Evolutionary conservation across 2,329 filamentous ascomycete species (phyloP), one percentile per base, ranked within the genome.

Genomic region (Calonectria fujianensis): DNA sequence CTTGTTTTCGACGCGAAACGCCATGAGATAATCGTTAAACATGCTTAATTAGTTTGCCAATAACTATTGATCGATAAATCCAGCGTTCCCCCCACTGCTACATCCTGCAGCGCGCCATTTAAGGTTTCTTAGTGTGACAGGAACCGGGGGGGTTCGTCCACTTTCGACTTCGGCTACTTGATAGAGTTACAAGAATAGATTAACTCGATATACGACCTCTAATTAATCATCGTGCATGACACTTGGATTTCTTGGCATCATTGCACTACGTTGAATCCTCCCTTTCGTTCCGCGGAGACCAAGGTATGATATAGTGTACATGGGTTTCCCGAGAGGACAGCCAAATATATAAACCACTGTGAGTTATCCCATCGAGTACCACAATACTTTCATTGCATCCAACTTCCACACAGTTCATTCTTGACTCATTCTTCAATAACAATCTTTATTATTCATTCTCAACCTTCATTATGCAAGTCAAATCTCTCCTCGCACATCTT

Each of bases 391-490:
- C 37, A 27, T 39, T 37, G 13, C 24, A 27, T 24, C 39, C 1
- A 5, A 61, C 39, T 24, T 0, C 9, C 20, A 39, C 16, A 39
- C 31, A 57, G 7, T 24, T 41, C 37, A n/a, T 48, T 39, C 32
- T 59, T 8, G 1, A 16, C 20, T 27, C n/a, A 27, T 24, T 35
- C 4, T 18, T 24, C 11, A 29, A 29, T 29, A 10, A 5, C 24
- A 41, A 4, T 27, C 39, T 35, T 50, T 41, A 63, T 3, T 20
- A 63, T 70, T 24, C 11, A 29, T 20, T 29, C 18, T 9, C 24
- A 41, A 4, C 29, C 39, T 35, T 50, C 54, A 63, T 3, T 20
- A 70, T 70, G 52, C 39, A 70, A 14, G 14, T 39, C 39, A 70
- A 39, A n/a, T 50, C 31, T 1, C 27, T 61, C 27, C 51, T 70